These are phyloP conservation scores for Ophiostoma ips DNA, from an alignment of 2,329 filamentous ascomycete genomes.

Conservation along the genomic window DNA sequence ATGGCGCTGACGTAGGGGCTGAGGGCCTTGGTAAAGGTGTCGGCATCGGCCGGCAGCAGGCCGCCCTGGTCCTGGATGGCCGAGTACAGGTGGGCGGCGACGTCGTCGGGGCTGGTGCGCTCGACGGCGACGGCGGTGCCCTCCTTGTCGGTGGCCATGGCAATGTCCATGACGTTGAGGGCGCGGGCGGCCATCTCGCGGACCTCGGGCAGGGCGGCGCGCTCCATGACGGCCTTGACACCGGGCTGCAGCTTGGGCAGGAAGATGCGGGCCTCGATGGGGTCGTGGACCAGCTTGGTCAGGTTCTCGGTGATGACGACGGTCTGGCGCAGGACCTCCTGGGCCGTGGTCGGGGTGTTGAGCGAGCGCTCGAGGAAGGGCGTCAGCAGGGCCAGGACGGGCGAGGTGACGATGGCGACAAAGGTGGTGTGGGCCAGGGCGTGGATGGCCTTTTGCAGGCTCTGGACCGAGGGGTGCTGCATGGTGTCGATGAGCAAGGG, in stretches of 20 bases:
- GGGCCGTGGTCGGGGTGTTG: constrained; percentile 78
- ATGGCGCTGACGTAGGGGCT: constrained; percentile 68
- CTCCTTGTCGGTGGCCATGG: constrained; percentile 61
- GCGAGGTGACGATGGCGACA: constrained; percentile 88
- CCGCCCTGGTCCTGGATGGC: constrained; percentile 56
- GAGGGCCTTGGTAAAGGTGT: constrained; percentile 53
- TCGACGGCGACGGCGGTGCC: constrained; percentile 32
- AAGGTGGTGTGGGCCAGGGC: constrained; percentile 97
- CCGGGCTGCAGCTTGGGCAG: constrained; percentile 87
- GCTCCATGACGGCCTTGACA: constrained; percentile 75
- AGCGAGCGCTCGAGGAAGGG: constrained; percentile 88
- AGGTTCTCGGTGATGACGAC: constrained; percentile 96
- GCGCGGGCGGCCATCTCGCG: constrained; percentile 77
- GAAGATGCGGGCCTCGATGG: constrained; percentile 87
- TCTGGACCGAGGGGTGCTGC: constrained; percentile 81
- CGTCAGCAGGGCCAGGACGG: constrained; percentile 84
- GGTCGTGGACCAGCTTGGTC: constrained; percentile 93
- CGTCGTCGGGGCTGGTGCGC: constrained; percentile 57
- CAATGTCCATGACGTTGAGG: constrained; percentile 77
- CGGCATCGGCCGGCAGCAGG: constrained; percentile 38
- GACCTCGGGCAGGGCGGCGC: constrained; percentile 87
- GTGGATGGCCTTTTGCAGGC: constrained; percentile 89
- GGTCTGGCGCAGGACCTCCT: constrained; percentile 90
- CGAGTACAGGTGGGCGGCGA: constrained; percentile 58
- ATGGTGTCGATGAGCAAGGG: constrained; percentile 88